These are phyloP conservation scores for Hypericum perforatum DNA, from an alignment of 345 rosid genomes.

Conservation along the genomic window DNA sequence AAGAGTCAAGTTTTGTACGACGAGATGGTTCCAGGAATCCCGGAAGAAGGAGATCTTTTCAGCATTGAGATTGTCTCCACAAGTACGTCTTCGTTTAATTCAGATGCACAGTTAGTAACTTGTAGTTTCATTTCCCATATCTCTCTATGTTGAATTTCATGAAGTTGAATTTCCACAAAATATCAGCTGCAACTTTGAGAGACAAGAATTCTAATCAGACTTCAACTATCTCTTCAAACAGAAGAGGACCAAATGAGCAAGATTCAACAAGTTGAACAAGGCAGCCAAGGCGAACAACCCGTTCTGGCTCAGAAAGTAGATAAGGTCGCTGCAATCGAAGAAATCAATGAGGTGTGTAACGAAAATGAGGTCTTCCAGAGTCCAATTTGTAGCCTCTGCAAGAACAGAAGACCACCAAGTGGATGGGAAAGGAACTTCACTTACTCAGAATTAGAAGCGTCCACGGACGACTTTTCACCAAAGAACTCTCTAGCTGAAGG, in stretches of 20 bases:
- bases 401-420: conserved; percentile 10
- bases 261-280: conserved; percentile 4
- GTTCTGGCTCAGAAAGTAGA: too few relatives aligned
- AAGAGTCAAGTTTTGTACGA: conserved; percentile 10
- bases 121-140: too few relatives aligned
- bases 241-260: conserved; percentile 5
- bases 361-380: conserved; percentile 2
- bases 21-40: conserved; percentile 21
- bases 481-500: conserved; percentile 15
- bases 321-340: neutral
- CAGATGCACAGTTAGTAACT: neutral
- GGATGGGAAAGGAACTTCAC: conserved; percentile 16
- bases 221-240: neutral
- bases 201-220: too few relatives aligned
- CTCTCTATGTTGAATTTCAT: too few relatives aligned
- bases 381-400: conserved; percentile 21
- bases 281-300: neutral
- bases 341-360: conserved; percentile 4
- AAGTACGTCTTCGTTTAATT: conserved; percentile 6
- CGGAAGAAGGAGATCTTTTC: conserved; percentile 29
- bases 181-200: too few relatives aligned
- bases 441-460: conserved; percentile 23
- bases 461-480: conserved; percentile 28
- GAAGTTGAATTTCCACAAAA: too few relatives aligned
- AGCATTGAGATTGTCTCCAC: conserved; percentile 23